Evolutionary conservation across 176 grass and related monocot species (phyloP), one percentile per base, ranked within the genome.

Genomic region (Cenchrus fungigraminus): DNA sequence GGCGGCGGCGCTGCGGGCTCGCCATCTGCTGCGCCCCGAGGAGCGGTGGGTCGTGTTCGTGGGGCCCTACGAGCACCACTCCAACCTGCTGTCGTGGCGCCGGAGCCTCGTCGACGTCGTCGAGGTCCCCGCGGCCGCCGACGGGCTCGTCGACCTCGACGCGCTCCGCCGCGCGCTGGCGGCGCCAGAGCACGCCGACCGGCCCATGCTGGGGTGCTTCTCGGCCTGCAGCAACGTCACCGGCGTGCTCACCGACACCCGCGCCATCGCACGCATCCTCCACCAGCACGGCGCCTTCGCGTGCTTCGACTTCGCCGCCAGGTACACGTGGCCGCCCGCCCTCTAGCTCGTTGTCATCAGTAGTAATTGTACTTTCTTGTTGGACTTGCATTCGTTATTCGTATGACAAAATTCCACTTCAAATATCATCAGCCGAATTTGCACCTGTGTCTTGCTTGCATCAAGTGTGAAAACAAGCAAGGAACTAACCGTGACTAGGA

Each of bases 201-300:
- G 95, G 0, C 95, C 95, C 19, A 88, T 94, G 95, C 63, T 97
- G 10, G 95, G 95, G 0, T 84, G 82, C 1, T 94, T 97, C 88
- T 97, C 95, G 4, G 88, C 92, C 1, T 92, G 95, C 83, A 94
- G 95, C 83, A 97, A 97, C 53, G 95, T 93, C 79, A 97, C 92
- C 9, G 95, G 95, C 25, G 68, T 90, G 16, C 19, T 91, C 56
- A 34, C 84, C 19, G 92, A 98, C 71, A 98, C 92, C 0, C 84
- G 87, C 8, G 82, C 87, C 3, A 32, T 95, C 14, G 92, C 95
- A 0, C 61, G 84, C 8, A 19, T 93, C 46, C 92, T 97, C 5
- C 95, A 97, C 69, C 66, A 89, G 15, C 90, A 95, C 16, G 92
- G 92, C 43, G 95, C 92, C 32, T 95, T 91, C 64, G 92, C 95